Conservation (phyloP, 805 yeast species). For the Cyberlindnera amylophila region DNA sequence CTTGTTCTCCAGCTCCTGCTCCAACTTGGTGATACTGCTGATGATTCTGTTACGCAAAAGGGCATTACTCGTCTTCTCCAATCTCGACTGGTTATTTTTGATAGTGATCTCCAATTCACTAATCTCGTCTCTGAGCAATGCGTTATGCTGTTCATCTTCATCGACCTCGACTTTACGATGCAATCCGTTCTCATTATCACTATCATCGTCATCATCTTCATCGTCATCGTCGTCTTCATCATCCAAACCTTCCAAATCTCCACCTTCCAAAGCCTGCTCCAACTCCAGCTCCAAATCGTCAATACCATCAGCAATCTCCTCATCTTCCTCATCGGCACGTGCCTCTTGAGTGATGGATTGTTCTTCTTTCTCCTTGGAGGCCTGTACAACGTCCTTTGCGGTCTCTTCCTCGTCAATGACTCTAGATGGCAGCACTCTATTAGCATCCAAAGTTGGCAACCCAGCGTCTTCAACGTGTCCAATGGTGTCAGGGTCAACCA, state of each 20-base stretch:
- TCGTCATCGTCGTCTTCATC: slow-evolving; percentile 34
- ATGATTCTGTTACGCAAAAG: slow-evolving; percentile 82
- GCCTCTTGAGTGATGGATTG: slow-evolving; percentile 4
- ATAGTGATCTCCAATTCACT: slow-evolving; percentile 76
- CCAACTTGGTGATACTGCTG: slow-evolving; percentile 73
- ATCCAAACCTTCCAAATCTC: slow-evolving; percentile 26
- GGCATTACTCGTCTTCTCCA: slow-evolving; percentile 72
- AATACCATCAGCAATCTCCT: slow-evolving; percentile 21
- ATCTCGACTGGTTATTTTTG: slow-evolving; percentile 66
- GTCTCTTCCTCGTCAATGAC: slow-evolving; percentile 22
- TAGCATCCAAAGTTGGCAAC: neutral
- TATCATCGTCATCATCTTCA: slow-evolving; percentile 34
- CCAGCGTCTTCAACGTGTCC: slow-evolving; percentile 12
- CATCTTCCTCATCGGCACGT: slow-evolving; percentile 10
- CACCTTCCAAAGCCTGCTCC: slow-evolving; percentile 45
- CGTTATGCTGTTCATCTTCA: slow-evolving; percentile 59
- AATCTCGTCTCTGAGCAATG: slow-evolving; percentile 80
- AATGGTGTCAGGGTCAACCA: slow-evolving; percentile 48
- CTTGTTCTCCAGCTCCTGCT: slow-evolving; percentile 79
- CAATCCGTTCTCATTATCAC: slow-evolving; percentile 31
- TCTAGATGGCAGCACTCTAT: neutral
- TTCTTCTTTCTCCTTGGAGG: slow-evolving; percentile 8
- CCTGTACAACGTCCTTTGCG: slow-evolving; percentile 1
- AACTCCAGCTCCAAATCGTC: slow-evolving; percentile 54
- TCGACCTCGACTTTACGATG: slow-evolving; percentile 27